Conservation (phyloP, 345 rosid genomes). For the Salix arbutifolia region DNA sequence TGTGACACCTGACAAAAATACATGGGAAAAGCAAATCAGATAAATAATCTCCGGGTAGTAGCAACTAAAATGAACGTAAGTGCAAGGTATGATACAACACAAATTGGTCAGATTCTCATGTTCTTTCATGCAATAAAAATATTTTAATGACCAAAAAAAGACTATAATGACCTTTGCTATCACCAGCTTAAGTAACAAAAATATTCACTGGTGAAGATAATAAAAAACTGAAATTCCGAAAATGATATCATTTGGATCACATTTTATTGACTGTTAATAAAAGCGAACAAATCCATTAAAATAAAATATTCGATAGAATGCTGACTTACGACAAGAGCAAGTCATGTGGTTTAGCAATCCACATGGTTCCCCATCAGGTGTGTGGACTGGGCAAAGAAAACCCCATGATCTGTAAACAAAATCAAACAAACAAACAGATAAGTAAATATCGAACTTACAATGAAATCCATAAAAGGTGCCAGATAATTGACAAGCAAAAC, state of each 20-base stretch:
- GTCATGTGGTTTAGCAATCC: slow-evolving; percentile 97
- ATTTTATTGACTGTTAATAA: not conserved
- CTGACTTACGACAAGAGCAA: slow-evolving; percentile 63
- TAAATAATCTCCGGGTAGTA: not conserved
- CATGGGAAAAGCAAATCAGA: not conserved
- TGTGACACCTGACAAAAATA: slow-evolving; percentile 59
- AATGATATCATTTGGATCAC: not conserved
- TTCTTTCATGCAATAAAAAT: no score
- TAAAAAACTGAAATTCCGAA: not conserved
- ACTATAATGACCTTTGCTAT: no score
- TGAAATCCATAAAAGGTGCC: slow-evolving; percentile 12
- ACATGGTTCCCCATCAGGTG: slow-evolving; percentile 99
- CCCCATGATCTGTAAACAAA: slow-evolving; percentile 78
- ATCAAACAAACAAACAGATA: not conserved
- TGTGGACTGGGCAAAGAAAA: slow-evolving; percentile 96
- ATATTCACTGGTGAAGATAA: not conserved
- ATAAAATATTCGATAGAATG: not conserved
- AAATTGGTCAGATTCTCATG: no score
- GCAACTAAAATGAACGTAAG: no score
- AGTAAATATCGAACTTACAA: slow-evolving; percentile 7
- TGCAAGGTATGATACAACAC: no score
- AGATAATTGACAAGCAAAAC: slow-evolving; percentile 7
- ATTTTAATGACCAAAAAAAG: no score
- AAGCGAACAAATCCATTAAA: not conserved
- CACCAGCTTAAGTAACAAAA: no score